phyloP scores from a whole-genome alignment of 1,139 yeast species.

The Blastobotrys serpentis region DNA sequence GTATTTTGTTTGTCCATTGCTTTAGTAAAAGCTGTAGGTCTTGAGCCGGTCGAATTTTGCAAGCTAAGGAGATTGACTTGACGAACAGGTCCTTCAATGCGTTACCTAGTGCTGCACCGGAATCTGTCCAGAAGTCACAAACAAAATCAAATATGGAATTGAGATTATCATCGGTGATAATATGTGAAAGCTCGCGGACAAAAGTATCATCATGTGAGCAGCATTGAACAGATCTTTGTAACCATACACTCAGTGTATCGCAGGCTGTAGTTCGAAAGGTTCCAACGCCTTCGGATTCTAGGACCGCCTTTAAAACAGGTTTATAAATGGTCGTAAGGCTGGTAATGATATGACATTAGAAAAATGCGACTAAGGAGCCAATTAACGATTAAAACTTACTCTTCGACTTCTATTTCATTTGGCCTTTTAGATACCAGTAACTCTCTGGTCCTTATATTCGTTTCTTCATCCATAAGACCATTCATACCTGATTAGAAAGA shows the following conservation, averaged over 20 bases:
- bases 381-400: constrained; percentile 21
- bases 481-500: no score
- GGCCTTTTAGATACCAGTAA: constrained; percentile 25
- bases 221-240: constrained; percentile 51
- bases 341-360: neutral
- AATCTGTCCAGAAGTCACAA: constrained; percentile 67
- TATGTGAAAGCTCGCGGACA: constrained; percentile 7
- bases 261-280: constrained; percentile 46
- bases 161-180: constrained; percentile 35
- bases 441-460: neutral
- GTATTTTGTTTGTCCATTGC: constrained; percentile 47
- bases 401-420: constrained; percentile 19
- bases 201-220: constrained; percentile 11
- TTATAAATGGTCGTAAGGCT: constrained; percentile 13
- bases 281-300: constrained; percentile 35
- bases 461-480: neutral
- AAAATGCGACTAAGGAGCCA: neutral
- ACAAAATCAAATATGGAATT: constrained; percentile 52
- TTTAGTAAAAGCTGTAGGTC: constrained; percentile 33
- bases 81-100: constrained; percentile 60
- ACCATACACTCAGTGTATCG: constrained; percentile 66
- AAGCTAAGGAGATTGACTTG: constrained; percentile 49
- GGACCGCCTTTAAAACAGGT: constrained; percentile 22
- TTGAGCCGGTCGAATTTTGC: constrained; percentile 19
- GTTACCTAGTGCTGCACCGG: constrained; percentile 68